A percentile compares a stretch with the other conserved stretches of the same genome.
Conservation (phyloP, 176 grass and related monocot genomes). For the Olyra latifolia region DNA sequence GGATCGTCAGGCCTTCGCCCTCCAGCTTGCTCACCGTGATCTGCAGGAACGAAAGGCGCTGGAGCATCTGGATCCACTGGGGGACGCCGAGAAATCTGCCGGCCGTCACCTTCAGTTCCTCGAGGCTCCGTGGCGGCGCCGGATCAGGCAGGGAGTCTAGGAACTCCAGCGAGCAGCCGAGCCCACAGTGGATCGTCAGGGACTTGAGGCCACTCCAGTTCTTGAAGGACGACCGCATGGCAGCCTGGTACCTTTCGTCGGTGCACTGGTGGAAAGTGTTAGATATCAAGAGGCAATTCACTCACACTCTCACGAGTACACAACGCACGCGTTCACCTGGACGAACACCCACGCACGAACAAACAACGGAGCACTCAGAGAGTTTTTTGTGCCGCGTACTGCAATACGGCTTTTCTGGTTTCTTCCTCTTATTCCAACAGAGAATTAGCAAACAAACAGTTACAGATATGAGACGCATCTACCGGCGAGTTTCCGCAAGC, state of each 20-base stretch:
- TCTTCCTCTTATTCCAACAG: too few relatives aligned
- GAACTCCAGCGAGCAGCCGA: slow-evolving; percentile 6
- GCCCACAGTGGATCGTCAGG: background rate
- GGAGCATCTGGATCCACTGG: background rate
- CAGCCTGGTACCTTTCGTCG: background rate
- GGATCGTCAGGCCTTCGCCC: background rate
- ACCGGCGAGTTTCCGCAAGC: too few relatives aligned
- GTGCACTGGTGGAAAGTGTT: background rate
- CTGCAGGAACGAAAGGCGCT: background rate
- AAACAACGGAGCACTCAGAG: too few relatives aligned
- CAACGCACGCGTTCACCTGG: too few relatives aligned
- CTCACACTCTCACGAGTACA: too few relatives aligned
- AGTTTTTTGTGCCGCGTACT: too few relatives aligned
- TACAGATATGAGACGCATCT: too few relatives aligned
- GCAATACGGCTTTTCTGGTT: too few relatives aligned
- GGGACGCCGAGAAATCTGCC: background rate
- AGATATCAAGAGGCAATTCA: too few relatives aligned
- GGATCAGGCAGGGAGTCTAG: background rate
- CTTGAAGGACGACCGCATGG: background rate
- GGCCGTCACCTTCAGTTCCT: background rate
- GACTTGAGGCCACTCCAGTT: accelerated
- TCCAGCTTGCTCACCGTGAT: background rate
- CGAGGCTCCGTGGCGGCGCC: accelerated
- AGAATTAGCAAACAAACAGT: too few relatives aligned
- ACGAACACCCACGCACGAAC: too few relatives aligned